Percentiles rank a stretch among this genome's conserved stretches.
These are phyloP conservation scores for Citrus sinensis DNA, from an alignment of 345 rosid genomes.

Conservation along the genomic window DNA sequence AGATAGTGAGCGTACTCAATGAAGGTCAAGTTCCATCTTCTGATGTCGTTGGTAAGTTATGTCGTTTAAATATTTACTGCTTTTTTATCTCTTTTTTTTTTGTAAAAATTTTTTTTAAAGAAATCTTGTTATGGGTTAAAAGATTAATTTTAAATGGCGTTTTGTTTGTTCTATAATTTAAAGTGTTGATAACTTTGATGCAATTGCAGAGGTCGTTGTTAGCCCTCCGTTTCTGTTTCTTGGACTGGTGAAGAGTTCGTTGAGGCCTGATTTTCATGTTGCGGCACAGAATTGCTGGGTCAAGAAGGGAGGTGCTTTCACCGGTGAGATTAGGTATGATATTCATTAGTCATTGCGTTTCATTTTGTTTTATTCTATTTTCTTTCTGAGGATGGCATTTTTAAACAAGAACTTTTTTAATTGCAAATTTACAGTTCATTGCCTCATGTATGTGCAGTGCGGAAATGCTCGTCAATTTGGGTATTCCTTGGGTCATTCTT, in stretches of 20 bases:
- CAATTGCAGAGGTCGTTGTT: slow-evolving; percentile 70
- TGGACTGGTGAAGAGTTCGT: slow-evolving; percentile 51
- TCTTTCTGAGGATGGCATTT: neutral
- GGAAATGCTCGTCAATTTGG: slow-evolving; percentile 85
- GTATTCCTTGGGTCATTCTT: slow-evolving; percentile 87
- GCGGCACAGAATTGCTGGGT: slow-evolving; percentile 99
- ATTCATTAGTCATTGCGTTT: neutral
- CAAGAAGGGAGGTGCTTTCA: slow-evolving; percentile 93
- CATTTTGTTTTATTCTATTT: too few species aligned
- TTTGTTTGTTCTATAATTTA: neutral
- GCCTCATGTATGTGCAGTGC: slow-evolving; percentile 47
- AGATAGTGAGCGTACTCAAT: slow-evolving; percentile 68
- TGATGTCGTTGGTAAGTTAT: slow-evolving; percentile 69
- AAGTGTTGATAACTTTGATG: too few species aligned
- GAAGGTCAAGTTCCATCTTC: slow-evolving; percentile 63
- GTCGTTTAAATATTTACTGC: neutral
- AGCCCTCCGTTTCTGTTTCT: slow-evolving; percentile 89
- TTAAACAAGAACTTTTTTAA: neutral
- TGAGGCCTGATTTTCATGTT: slow-evolving; percentile 73
- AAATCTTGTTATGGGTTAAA: too few species aligned
- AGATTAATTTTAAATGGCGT: neutral
- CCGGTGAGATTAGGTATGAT: slow-evolving; percentile 83
- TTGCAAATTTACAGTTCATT: neutral
- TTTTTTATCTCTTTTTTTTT: neutral
- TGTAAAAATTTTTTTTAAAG: too few species aligned